Evolutionary conservation across 1,139 yeast species (phyloP).

Genomic region (Entelexis sorbosivorans): DNA sequence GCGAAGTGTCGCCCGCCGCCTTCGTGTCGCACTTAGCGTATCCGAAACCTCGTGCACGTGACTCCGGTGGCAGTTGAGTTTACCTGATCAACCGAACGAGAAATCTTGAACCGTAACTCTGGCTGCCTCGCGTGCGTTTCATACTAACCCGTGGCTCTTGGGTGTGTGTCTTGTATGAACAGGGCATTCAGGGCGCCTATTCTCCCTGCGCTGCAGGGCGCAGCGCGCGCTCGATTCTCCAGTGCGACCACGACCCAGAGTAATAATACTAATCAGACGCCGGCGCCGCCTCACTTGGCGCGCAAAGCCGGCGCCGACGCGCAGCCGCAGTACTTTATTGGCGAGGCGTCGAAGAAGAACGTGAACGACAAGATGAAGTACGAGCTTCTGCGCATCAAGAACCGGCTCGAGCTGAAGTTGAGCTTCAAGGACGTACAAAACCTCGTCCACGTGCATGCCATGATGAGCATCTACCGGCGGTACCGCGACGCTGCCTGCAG

Average conservation of each 20-base stretch:
- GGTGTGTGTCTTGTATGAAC: slow-evolving; percentile 10
- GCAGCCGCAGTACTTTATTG: not conserved
- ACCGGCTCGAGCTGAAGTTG: slow-evolving; percentile 4
- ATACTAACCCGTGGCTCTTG: not conserved
- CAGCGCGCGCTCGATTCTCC: slow-evolving; percentile 16
- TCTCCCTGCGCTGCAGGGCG: slow-evolving; percentile 16
- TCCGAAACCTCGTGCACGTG: no score
- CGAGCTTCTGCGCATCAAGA: slow-evolving; percentile 9
- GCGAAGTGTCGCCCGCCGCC: no score
- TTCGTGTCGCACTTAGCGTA: no score
- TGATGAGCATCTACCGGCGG: slow-evolving; percentile 21
- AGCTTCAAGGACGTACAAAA: slow-evolving; percentile 20
- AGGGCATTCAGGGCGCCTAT: slow-evolving; percentile 18
- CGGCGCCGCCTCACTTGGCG: not conserved
- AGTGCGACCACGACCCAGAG: slow-evolving; percentile 9
- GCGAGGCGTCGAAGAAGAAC: not conserved
- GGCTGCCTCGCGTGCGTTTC: not conserved
- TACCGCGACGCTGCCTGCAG: slow-evolving; percentile 15
- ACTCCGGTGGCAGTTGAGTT: not conserved
- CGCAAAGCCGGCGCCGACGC: not conserved
- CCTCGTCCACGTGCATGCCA: slow-evolving; percentile 20
- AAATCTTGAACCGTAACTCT: not conserved
- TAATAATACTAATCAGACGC: not conserved
- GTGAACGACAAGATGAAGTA: slow-evolving; percentile 6
- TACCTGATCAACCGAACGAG: not conserved